These are phyloP conservation scores for Pseudisothecium myosuroides DNA, from an alignment of 225 moss, liverwort and hornwort genomes.

Conservation along the genomic window DNA sequence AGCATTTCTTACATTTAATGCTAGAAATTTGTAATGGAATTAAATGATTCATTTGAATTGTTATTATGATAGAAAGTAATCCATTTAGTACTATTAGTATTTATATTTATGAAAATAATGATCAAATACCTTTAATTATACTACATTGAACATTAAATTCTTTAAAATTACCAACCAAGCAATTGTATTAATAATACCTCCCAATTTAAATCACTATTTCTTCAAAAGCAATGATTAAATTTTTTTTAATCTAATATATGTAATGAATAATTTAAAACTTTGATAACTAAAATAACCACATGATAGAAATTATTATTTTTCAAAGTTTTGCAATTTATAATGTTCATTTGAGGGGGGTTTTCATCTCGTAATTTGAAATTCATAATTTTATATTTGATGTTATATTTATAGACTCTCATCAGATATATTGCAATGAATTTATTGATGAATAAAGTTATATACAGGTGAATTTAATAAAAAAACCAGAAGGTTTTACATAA, in stretches of 20 bases:
- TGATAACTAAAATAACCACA: too few species aligned
- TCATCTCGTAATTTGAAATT: neutral
- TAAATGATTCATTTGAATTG: too few species aligned
- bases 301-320: neutral
- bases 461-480: neutral
- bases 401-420: neutral
- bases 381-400: neutral
- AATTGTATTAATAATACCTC: too few species aligned
- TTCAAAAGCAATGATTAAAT: neutral
- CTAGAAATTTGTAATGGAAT: too few species aligned
- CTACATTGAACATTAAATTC: neutral
- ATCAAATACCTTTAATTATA: neutral
- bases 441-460: neutral
- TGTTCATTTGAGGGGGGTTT: neutral
- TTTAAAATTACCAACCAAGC: neutral
- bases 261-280: fast-evolving
- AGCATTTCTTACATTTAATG: too few species aligned
- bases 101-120: neutral
- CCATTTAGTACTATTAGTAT: neutral
- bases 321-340: neutral
- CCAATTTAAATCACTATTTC: neutral
- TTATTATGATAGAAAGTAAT: neutral
- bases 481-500: neutral
- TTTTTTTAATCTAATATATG: neutral
- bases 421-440: too few species aligned